Percentiles rank a stretch among this genome's conserved stretches.
phyloP scores from a whole-genome alignment of 441 rosid species.

The Gossypium gossypioides region DNA sequence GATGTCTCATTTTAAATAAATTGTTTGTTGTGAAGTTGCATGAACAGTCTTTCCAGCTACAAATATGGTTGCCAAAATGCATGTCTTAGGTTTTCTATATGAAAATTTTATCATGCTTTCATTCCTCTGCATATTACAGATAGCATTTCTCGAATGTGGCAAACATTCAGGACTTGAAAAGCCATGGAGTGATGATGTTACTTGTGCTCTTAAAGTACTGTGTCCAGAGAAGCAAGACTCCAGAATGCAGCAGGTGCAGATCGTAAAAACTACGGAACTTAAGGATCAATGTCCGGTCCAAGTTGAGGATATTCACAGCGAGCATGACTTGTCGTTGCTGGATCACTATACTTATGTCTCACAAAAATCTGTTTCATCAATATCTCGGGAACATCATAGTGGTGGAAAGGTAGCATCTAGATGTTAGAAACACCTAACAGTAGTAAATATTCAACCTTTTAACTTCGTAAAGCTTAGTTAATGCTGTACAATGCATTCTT shows the following conservation, averaged over 20 bases:
- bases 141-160: constrained; percentile 32
- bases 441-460: not conserved
- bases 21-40: constrained; percentile 1
- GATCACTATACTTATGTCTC: constrained; percentile 20
- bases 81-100: not conserved
- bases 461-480: not conserved
- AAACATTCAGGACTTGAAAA: constrained; percentile 26
- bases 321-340: constrained; percentile 19
- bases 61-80: not conserved
- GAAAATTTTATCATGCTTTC: constrained; percentile 5
- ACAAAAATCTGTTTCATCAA: constrained; percentile 18
- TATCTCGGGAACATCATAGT: constrained; percentile 17
- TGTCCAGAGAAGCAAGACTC: constrained; percentile 31
- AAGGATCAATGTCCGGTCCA: constrained; percentile 42
- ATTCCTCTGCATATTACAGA: constrained; percentile 24
- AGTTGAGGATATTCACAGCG: constrained; percentile 18
- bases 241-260: constrained; percentile 24
- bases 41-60: not conserved
- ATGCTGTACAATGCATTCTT: not conserved
- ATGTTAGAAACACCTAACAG: constrained; percentile 10
- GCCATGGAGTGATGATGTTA: constrained; percentile 22
- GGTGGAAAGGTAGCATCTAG: constrained; percentile 32
- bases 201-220: constrained; percentile 33
- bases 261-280: constrained; percentile 21
- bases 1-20: not conserved